Conservation (phyloP, 805 yeast species). For the Metschnikowia matae region DNA sequence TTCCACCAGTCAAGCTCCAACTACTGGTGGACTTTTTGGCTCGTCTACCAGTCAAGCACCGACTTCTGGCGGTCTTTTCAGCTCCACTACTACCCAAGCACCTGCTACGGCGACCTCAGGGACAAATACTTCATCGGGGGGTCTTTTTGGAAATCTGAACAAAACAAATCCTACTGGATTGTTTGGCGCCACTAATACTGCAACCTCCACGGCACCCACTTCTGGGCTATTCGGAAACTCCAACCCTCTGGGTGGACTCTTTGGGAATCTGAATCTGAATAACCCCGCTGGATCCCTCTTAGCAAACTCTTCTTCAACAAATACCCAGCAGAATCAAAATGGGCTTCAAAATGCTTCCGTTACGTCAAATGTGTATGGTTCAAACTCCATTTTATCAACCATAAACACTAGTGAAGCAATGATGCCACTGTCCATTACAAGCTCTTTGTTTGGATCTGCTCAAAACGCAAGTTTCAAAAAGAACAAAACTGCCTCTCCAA, state of each 20-base stretch:
- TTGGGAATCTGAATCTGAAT: background rate
- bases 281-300: conserved; percentile 2
- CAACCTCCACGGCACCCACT: conserved; percentile 5
- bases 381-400: conserved; percentile 21
- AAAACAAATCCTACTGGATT: conserved; percentile 11
- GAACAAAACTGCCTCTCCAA: conserved; percentile 19
- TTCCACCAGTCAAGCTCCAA: background rate
- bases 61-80: conserved; percentile 22
- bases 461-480: conserved; percentile 7
- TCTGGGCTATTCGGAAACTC: conserved; percentile 23
- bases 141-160: background rate
- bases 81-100: conserved; percentile 1
- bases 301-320: background rate
- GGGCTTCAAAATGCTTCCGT: background rate
- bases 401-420: conserved; percentile 17
- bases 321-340: background rate
- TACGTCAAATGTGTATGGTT: conserved; percentile 28
- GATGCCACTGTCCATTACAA: conserved; percentile 36
- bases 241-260: conserved; percentile 8
- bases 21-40: conserved; percentile 24
- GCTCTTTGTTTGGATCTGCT: conserved; percentile 18
- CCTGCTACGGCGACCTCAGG: background rate
- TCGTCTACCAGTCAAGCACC: conserved; percentile 7
- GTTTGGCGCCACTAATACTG: conserved; percentile 16
- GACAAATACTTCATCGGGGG: background rate